Evolutionary conservation across 2,329 filamentous ascomycete genomes (phyloP), one percentile per base, ranked within the genome.

Genomic region (Apiospora phragmitis): DNA sequence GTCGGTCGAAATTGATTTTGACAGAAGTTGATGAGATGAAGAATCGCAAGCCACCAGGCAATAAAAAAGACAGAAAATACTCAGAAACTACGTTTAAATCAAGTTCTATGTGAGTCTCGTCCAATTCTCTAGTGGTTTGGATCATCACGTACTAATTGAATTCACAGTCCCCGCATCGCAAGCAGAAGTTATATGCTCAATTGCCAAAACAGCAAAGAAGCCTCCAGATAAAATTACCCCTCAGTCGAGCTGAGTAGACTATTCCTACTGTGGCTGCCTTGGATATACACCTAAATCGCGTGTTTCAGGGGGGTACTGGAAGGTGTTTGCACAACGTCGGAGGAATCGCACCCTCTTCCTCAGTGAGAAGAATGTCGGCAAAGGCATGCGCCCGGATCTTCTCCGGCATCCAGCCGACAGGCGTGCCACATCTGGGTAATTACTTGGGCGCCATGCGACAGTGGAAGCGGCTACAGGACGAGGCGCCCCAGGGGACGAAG

Each of bases 371-470:
- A 59, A 62, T 62, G 55, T 62, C 55, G 32, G 55, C 32, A 12
- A 62, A 62, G 21, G 47, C 47, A 9, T 49, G 47, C 47, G 47
- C 47, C n/a, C 55, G 55, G 9, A 89, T 98, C 77, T 98, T 99
- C 85, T 98, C 96, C 4, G 96, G 95, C 69, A 99, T 99, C 76
- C 96, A 99, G 81, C 96, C 96, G 24, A 99, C 96, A 0, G 96
- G 95, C 45, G 88, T 97, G 32, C 96, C 96, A 18, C 96, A 99
- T 80, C 84, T 99, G 41, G 96, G 96, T 70, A 99, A 99, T 83
- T 99, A 98, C 81, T 88, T 97, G 14, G 96, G 96, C 35, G 96
- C 96, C 21, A 84, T 99, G 70, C 89, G 90, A 68, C 90, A 94
- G 85, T 99, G 96, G 96, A 92, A 93, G 65, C 86, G 87, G 72